Base-by-base conservation (phyloP, 495 filamentous ascomycete genomes). In the Neurospora africana region DNA sequence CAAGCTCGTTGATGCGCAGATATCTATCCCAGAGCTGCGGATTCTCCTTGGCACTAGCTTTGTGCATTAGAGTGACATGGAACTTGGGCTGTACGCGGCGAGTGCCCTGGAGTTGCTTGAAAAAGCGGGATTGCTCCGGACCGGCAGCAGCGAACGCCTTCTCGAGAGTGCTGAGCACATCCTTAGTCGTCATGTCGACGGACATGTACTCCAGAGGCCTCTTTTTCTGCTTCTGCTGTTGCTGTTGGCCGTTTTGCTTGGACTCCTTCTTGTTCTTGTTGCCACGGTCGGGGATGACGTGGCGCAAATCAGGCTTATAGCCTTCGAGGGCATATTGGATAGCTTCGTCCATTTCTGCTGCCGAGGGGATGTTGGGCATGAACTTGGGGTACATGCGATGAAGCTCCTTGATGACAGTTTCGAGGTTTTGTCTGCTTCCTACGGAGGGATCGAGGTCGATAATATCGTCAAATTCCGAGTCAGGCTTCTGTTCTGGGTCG, bases 21-120 rank as follows among this genome's bases (percentile, higher is more conserved):
- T 95, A 93, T 7, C 82, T 81, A 44, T 89, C 79, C 95, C 95
- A 99, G 19, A 93, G 80, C 1, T 89, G 87, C 0, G 88, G 84
- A 72, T 88, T 78, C 47, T 89, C 79, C 61, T 83, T 82, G 30
- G 89, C 80, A 3, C 81, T 80, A 11, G 90, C 88, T 68, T 89
- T 90, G 80, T 99, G 95, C 78, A 97, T 93, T 17, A 99, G 87
- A 0, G 95, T 99, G 71, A 98, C 91, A 80, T 99, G 95, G 82
- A 98, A 98, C n/a, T 87, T 81, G 39, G 87, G 76, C 79, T 99
- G 95, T 23, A 98, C 79, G 69, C 95, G 92, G 33, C 90, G 86
- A 2, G 84, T 82, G 47, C 89, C 84, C 74, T 92, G 84, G 35
- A 99, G 90, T 61, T 92, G 87, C 73, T 88, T 85, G 85, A 90